These are phyloP conservation scores for Citrus mangshanensis DNA, from an alignment of 345 rosid genomes.

Conservation along the genomic window DNA sequence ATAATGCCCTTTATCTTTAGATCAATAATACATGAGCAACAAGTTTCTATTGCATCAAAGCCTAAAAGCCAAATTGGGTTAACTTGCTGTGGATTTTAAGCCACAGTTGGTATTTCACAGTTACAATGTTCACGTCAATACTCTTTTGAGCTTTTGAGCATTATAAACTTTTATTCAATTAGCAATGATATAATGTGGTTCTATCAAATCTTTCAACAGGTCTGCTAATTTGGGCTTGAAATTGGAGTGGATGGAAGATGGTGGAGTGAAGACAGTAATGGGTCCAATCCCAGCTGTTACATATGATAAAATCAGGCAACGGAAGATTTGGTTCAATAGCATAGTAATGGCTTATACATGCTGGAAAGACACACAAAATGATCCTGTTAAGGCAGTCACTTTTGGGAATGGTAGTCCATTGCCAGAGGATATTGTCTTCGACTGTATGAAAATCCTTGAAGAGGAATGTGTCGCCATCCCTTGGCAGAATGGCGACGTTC, in stretches of 20 bases:
- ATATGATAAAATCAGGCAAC: conserved; percentile 51
- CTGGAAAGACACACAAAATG: conserved; percentile 73
- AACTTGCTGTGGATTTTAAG: no score
- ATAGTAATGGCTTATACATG: conserved; percentile 90
- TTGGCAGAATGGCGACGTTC: conserved; percentile 82
- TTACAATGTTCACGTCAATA: neutral
- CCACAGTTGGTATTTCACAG: no score
- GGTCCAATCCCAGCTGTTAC: conserved; percentile 89
- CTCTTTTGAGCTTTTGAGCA: neutral
- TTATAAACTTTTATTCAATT: neutral
- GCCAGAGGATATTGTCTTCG: conserved; percentile 54
- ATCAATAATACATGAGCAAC: neutral
- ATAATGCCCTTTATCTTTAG: neutral
- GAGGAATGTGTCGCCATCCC: conserved; percentile 80
- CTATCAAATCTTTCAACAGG: conserved; percentile 29
- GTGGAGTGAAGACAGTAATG: conserved; percentile 72
- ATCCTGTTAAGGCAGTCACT: conserved; percentile 67
- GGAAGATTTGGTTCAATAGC: conserved; percentile 88
- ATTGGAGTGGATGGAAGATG: conserved; percentile 74
- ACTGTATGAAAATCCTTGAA: conserved; percentile 63
- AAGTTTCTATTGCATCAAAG: no score
- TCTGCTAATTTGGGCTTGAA: conserved; percentile 75
- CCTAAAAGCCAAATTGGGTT: no score
- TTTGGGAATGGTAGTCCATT: conserved; percentile 69
- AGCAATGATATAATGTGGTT: neutral